Base-by-base conservation (phyloP, 495 filamentous ascomycete species). In the Penicillium riverlandense region DNA sequence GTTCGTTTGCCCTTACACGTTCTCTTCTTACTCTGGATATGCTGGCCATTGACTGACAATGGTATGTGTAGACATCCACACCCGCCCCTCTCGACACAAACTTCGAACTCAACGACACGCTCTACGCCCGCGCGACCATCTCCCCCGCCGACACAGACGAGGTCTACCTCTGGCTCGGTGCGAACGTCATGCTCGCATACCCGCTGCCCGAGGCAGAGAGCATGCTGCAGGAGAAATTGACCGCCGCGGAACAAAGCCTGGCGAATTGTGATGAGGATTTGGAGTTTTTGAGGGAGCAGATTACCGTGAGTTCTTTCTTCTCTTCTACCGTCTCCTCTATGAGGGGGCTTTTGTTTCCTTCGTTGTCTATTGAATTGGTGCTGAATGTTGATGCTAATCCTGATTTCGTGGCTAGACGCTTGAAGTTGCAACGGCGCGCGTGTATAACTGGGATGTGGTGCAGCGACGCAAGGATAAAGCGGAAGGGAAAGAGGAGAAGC, bases 401-500 rank as follows among this genome's bases (percentile, higher is more conserved):
- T 34, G 9, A 34, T 34, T 22, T 29, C 53, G 12, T 22, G 22
- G 22, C 22, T 52, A 95, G 88, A 98, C 92, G 1, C 78, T 98
- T 66, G 92, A 98, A 65, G 92, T 98, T 33, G 92, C 92, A 10
- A 90, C 89, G 12, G 92, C 92, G 14, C 75, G 94, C 44, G 87
- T 98, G n/a, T 98, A 97, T 63, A 98, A 98, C 62, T 96, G 91
- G 88, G 92, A 98, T 58, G 86, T 98, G 7, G 86, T 87, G 30
- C 82, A 94, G 74, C 86, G 91, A 65, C 71, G 92, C 46, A 95
- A 94, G 75, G 91, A 95, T 44, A 91, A 87, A 62, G 76, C 74
- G 12, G 84, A 85, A 5, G 70, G 65, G 7, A 81, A 82, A 49
- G 78, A 65, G 8, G 65, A 62, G 22, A 22, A 22, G 22, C 22